Evolutionary conservation across 306 rosid species (phyloP).

Genomic region (Cyamopsis tetragonoloba): DNA sequence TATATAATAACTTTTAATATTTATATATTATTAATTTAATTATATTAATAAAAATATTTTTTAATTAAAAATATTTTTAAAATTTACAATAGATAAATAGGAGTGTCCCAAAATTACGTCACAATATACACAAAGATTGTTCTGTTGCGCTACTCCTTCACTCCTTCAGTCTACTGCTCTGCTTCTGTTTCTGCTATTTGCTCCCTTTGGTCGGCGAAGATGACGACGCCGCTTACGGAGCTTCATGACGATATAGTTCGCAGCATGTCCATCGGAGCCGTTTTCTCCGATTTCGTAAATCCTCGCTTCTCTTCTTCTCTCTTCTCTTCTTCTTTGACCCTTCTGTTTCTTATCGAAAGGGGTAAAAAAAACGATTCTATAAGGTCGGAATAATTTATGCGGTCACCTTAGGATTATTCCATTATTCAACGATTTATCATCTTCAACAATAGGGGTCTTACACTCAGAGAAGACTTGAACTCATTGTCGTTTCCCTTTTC

Average conservation of each 20-base stretch:
- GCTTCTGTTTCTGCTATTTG: background rate
- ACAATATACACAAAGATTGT: too few species aligned
- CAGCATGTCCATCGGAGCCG: constrained; percentile 83
- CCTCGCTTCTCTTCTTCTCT: background rate
- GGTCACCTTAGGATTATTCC: too few species aligned
- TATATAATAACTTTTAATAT: too few species aligned
- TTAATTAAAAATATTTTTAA: too few species aligned
- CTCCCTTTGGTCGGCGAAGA: constrained; percentile 9
- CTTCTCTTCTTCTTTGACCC: background rate
- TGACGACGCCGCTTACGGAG: constrained; percentile 58
- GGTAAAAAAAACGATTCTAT: too few species aligned
- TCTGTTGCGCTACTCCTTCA: too few species aligned
- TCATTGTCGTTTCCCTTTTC: background rate
- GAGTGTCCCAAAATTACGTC: background rate
- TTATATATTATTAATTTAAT: too few species aligned
- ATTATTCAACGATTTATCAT: background rate
- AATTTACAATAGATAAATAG: background rate
- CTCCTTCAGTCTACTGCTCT: too few species aligned
- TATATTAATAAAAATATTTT: too few species aligned
- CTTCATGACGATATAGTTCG: constrained; percentile 65
- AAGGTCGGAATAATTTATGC: too few species aligned
- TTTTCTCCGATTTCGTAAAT: constrained; percentile 81
- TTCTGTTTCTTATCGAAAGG: background rate
- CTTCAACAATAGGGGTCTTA: too few species aligned
- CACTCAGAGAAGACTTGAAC: background rate